These are phyloP conservation scores for Emericellopsis terricola DNA, from an alignment of 495 filamentous ascomycete genomes.

Conservation along the genomic window DNA sequence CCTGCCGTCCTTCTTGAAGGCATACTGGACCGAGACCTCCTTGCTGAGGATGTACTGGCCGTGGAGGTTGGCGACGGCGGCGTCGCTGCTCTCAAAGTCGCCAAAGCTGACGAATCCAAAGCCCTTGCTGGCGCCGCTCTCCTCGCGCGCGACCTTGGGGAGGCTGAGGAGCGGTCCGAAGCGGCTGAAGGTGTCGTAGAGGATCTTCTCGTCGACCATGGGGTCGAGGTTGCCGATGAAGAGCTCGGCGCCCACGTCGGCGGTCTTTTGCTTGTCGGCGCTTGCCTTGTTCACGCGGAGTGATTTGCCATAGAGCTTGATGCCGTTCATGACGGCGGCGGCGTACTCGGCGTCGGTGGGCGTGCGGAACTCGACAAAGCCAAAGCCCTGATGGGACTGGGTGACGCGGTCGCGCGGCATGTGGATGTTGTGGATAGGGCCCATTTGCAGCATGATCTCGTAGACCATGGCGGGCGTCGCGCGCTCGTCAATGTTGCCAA, in stretches of 20 bases:
- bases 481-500: conserved; percentile 95
- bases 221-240: conserved; percentile 93
- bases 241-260: conserved; percentile 91
- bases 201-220: conserved; percentile 86
- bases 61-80: conserved; percentile 84
- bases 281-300: conserved; percentile 84
- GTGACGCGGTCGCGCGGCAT: conserved; percentile 95
- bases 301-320: conserved; percentile 82
- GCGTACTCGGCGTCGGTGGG: conserved; percentile 97
- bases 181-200: conserved; percentile 93
- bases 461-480: conserved; percentile 79
- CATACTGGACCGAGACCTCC: conserved; percentile 88
- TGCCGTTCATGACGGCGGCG: conserved; percentile 88
- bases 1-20: conserved; percentile 98
- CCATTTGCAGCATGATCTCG: conserved; percentile 95
- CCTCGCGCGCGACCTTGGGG: conserved; percentile 90
- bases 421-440: conserved; percentile 93
- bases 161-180: conserved; percentile 72
- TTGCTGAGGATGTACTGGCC: conserved; percentile 96
- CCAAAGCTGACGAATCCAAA: conserved; percentile 94
- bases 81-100: conserved; percentile 87
- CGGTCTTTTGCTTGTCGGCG: conserved; percentile 90
- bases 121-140: conserved; percentile 78
- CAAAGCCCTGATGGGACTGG: conserved; percentile 91
- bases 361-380: conserved; percentile 94